These are phyloP conservation scores for Claviceps pazoutovae DNA, from an alignment of 2,329 filamentous ascomycete species.

Conservation along the genomic window DNA sequence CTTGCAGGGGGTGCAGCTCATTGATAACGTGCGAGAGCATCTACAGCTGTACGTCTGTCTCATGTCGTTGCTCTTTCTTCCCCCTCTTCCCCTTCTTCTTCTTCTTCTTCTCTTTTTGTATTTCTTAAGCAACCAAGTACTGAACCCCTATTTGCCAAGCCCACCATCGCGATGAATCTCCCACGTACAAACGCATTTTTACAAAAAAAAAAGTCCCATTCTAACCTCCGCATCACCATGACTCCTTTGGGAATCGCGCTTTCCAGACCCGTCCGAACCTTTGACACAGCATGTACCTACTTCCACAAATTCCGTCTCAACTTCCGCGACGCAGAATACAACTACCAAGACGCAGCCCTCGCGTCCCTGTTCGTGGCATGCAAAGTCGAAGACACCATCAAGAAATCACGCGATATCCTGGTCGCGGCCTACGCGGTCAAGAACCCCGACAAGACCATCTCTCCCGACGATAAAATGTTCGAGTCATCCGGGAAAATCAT, in stretches of 20 bases:
- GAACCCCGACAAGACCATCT: slow-evolving; percentile 49
- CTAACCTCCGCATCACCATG: not conserved
- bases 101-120: not conserved
- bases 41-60: slow-evolving; percentile 56
- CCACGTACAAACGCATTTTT: not conserved
- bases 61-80: not conserved
- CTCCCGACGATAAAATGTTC: slow-evolving; percentile 78
- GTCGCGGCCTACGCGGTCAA: slow-evolving; percentile 84
- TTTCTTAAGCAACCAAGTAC: not conserved
- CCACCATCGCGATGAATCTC: not conserved
- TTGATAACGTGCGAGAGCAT: slow-evolving; percentile 68
- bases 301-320: slow-evolving; percentile 87
- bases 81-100: not conserved
- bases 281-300: slow-evolving; percentile 80
- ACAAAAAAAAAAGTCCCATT: not conserved
- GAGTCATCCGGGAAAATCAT: slow-evolving; percentile 67
- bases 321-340: slow-evolving; percentile 76
- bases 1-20: slow-evolving; percentile 75
- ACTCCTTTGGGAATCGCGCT: not conserved
- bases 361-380: slow-evolving; percentile 85
- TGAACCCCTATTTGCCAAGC: not conserved
- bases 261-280: slow-evolving; percentile 70
- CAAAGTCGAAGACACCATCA: slow-evolving; percentile 95
- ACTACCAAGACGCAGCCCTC: slow-evolving; percentile 72
- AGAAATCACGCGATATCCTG: slow-evolving; percentile 88